Conservation (phyloP, 306 rosid genomes). For the Prunus fruticosa region DNA sequence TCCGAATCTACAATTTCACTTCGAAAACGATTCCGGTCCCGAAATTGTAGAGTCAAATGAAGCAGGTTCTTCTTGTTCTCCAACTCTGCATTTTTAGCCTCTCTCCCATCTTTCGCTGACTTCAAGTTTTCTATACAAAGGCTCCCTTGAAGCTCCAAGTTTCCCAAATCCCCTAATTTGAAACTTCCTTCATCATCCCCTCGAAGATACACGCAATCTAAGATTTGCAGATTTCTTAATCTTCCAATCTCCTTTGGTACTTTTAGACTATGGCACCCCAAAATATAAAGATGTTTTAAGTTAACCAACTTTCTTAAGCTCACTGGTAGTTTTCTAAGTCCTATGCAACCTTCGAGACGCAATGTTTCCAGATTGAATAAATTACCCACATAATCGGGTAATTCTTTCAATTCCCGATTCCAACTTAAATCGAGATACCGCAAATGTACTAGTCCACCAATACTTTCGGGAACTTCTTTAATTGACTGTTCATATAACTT, state of each 20-base stretch:
- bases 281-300: not conserved
- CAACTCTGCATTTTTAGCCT: no score
- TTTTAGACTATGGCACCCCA: fast-evolving
- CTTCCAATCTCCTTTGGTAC: not conserved
- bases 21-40: no score
- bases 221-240: not conserved
- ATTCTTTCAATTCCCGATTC: fast-evolving
- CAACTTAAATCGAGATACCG: not conserved
- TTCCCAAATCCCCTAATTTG: not conserved
- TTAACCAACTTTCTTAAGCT: not conserved
- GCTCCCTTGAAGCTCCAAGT: not conserved
- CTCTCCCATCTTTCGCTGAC: not conserved
- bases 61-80: not conserved
- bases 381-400: slow-evolving; percentile 1
- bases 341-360: no score
- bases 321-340: not conserved
- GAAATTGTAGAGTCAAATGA: not conserved
- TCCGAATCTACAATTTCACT: no score
- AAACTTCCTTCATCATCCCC: not conserved
- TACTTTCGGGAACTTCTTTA: not conserved
- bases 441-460: not conserved
- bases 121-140: not conserved
- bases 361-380: slow-evolving; percentile 2
- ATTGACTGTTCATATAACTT: fast-evolving
- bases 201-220: fast-evolving